Percentiles rank a stretch among this genome's conserved stretches.
These are phyloP conservation scores for Malus hybrid DNA, from an alignment of 331 rosid species.

Conservation along the genomic window DNA sequence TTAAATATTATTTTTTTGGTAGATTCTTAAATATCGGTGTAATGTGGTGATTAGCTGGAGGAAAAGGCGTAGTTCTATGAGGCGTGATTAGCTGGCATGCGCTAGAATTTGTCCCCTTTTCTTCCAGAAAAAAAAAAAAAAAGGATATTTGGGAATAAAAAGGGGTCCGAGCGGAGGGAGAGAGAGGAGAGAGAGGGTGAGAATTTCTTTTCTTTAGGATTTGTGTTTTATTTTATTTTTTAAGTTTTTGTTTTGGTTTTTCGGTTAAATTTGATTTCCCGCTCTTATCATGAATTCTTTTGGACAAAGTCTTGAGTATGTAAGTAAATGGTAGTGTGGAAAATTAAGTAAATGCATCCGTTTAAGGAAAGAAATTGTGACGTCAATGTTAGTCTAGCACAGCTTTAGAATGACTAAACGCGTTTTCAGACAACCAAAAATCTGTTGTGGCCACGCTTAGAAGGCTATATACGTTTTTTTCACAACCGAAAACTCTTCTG, in stretches of 20 bases:
- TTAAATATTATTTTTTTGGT: no score
- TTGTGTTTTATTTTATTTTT: no score
- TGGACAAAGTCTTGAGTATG: not conserved
- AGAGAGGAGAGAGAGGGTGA: not conserved
- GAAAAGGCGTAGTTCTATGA: slow-evolving; percentile 58
- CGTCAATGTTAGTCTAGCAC: rapidly evolving
- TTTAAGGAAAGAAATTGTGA: not conserved
- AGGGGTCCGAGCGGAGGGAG: no score
- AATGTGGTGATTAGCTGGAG: slow-evolving; percentile 57
- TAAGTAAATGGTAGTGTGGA: not conserved
- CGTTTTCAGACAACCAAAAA: not conserved
- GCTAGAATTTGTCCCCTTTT: slow-evolving; percentile 19
- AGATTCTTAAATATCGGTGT: slow-evolving; percentile 29
- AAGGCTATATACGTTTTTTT: not conserved
- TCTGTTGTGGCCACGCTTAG: rapidly evolving
- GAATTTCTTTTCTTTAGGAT: no score
- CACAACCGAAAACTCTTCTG: not conserved
- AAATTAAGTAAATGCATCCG: not conserved
- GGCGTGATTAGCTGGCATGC: slow-evolving; percentile 85
- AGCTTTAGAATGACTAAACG: rapidly evolving
- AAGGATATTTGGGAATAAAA: slow-evolving; percentile 5
- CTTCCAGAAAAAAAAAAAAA: not conserved
- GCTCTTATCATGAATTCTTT: not conserved
- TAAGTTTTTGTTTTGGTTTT: no score
- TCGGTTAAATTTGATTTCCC: not conserved